Percentiles rank a stretch among this genome's conserved stretches.
Evolutionary conservation across 2,329 filamentous ascomycete species (phyloP).

Genomic region (Leptographium galeiforme): DNA sequence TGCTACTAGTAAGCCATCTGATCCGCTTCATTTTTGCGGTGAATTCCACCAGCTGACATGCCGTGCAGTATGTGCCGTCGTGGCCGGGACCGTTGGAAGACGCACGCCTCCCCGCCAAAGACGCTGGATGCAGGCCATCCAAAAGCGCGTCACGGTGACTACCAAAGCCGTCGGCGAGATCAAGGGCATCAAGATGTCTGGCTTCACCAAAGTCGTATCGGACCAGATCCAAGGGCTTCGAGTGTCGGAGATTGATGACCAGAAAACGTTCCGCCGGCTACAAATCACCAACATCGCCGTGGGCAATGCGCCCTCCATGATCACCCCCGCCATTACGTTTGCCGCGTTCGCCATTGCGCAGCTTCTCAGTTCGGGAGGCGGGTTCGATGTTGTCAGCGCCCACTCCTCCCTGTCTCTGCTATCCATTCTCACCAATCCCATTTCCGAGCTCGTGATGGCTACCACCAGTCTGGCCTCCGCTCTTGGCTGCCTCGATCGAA

Average conservation of each 20-base stretch:
- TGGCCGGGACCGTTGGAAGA: neutral
- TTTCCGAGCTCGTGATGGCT: neutral
- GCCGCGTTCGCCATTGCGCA: neutral
- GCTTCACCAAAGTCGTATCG: constrained; percentile 24
- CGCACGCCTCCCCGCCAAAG: neutral
- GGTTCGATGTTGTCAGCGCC: neutral
- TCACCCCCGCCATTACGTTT: neutral
- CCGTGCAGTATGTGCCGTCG: neutral
- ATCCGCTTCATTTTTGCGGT: neutral
- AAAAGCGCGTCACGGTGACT: constrained; percentile 32
- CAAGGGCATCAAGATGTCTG: constrained; percentile 37
- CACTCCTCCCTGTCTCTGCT: neutral
- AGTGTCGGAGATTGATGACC: neutral
- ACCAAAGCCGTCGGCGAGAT: constrained; percentile 33
- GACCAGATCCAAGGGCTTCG: neutral
- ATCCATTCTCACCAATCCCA: constrained; percentile 2
- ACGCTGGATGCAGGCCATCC: constrained; percentile 35
- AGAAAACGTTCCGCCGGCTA: neutral
- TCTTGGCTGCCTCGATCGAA: neutral
- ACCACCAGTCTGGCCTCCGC: neutral
- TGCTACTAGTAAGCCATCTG: neutral
- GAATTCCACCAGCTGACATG: neutral
- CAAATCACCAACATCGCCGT: constrained; percentile 2
- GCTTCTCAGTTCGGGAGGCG: neutral
- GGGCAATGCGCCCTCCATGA: neutral